Evolutionary conservation across 192 early-diverging fungal genomes (phyloP), one percentile per base, ranked within the genome.

Genomic region (Entomortierella beljakovae): DNA sequence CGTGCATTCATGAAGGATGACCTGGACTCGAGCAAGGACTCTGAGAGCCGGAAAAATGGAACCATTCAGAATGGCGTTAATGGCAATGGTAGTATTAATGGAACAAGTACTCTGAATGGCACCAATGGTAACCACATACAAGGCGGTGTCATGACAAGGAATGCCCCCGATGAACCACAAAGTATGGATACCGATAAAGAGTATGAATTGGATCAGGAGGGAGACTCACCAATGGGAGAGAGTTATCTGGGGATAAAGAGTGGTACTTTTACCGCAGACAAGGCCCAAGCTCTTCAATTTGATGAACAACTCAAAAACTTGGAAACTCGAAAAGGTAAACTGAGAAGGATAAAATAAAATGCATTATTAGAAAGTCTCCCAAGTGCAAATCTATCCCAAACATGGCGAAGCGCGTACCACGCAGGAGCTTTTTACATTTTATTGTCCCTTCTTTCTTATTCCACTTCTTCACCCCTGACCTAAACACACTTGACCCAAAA

Each of bases 1-100:
- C 72, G 74, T 61, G 82, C 87, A 6, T 89, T 92, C 64, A 82
- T 86, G 49, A 76, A 76, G 68, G 82, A 86, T 57, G 77, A 80
- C 51, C 53, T 70, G 50, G 70, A 83, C 42, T 43, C 71, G 9
- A 71, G 37, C 61, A 70, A 64, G 64, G 64, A 63, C 64, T 49
- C 68, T n/a, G 61, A 81, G 20, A 7, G 33, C 38, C 42, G 65
- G 49, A 66, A 66, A 35, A 28, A 53, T 55, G 54, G 53, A 28
- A 42, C 33, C 18, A 32, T 48, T 51, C 38, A 37, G 42, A 79
- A 34, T 50, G 49, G 16, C 7, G 53, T 32, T 48, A 58, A 72
- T 32, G 55, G 63, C 54, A 60, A 62, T 26, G 67, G 58, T 15
- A 46, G 48, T 37, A 53, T 7, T 46, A 38, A 40, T 55, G 32